A percentile compares a stretch with the other conserved stretches of the same genome.
phyloP scores from a whole-genome alignment of 2,329 filamentous ascomycete genomes.

The Diaporthe ampelina region DNA sequence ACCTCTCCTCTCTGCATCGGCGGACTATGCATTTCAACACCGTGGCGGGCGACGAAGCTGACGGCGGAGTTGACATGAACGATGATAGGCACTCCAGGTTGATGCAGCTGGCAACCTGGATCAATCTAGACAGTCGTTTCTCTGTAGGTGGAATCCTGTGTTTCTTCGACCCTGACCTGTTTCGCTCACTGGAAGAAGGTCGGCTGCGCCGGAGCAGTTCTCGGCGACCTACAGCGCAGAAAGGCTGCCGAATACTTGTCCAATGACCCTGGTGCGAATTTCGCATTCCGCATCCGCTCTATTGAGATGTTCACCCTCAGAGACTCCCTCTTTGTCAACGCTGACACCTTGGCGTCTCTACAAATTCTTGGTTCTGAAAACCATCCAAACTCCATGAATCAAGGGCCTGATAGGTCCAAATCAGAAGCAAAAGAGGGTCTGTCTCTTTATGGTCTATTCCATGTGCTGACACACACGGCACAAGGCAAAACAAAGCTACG shows the following conservation, averaged over 20 bases:
- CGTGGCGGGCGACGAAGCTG: slow-evolving; percentile 47
- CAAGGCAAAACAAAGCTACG: slow-evolving; percentile 83
- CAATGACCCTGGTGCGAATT: slow-evolving; percentile 66
- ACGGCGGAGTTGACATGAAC: slow-evolving; percentile 56
- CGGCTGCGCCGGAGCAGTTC: slow-evolving; percentile 87
- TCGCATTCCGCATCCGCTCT: slow-evolving; percentile 71
- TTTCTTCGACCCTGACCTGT: background rate
- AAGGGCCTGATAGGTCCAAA: slow-evolving; percentile 73
- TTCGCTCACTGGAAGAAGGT: slow-evolving; percentile 59
- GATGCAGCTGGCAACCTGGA: slow-evolving; percentile 76
- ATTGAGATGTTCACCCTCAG: slow-evolving; percentile 82
- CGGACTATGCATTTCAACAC: slow-evolving; percentile 72
- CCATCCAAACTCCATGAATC: slow-evolving; percentile 85
- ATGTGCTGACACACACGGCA: slow-evolving; percentile 79
- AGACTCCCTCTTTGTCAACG: slow-evolving; percentile 81
- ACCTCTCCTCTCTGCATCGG: slow-evolving; percentile 61
- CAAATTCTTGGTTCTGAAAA: slow-evolving; percentile 88
- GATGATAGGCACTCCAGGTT: slow-evolving; percentile 71
- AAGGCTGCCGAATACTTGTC: slow-evolving; percentile 74
- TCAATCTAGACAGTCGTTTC: slow-evolving; percentile 80
- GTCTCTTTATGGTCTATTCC: slow-evolving; percentile 88
- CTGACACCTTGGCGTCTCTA: slow-evolving; percentile 83
- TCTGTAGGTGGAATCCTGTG: slow-evolving; percentile 64
- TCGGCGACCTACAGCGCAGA: slow-evolving; percentile 82
- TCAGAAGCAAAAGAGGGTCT: slow-evolving; percentile 83